Percentiles rank a stretch among this genome's conserved stretches.
Conservation (phyloP, 257 asterid genomes). For the Fraxinus cuspidata region DNA sequence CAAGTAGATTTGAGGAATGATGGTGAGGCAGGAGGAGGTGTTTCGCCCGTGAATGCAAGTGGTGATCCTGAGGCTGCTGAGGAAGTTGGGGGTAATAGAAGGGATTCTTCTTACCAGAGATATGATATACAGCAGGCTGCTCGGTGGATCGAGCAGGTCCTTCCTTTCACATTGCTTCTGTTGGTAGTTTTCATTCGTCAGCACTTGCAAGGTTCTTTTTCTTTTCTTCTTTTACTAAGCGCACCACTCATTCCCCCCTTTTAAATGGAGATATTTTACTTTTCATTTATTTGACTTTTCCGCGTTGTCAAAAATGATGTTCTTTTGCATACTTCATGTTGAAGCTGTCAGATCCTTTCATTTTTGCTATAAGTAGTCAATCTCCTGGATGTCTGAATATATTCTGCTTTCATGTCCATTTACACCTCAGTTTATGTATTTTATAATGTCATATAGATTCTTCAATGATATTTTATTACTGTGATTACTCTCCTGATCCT, state of each 20-base stretch:
- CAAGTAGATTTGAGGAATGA: slow-evolving; percentile 55
- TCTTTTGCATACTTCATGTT: not conserved
- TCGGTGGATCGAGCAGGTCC: slow-evolving; percentile 84
- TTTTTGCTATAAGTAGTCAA: not conserved
- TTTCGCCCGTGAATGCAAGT: slow-evolving; percentile 33
- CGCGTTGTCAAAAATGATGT: not conserved
- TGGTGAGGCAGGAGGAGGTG: slow-evolving; percentile 38
- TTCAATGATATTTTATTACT: not conserved
- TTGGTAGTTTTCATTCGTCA: slow-evolving; percentile 82
- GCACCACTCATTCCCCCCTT: not conserved
- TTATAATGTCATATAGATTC: not conserved
- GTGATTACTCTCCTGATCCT: not conserved
- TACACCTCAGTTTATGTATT: not conserved
- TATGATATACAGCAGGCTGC: slow-evolving; percentile 90
- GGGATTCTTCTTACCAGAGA: slow-evolving; percentile 82
- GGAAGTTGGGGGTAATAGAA: slow-evolving; percentile 46
- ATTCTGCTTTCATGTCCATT: not conserved
- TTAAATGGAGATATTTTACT: not conserved
- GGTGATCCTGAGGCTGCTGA: slow-evolving; percentile 45
- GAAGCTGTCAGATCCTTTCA: slow-evolving; percentile 17
- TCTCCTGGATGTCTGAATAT: not conserved
- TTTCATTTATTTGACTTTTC: slow-evolving; percentile 8
- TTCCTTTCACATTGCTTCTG: slow-evolving; percentile 79
- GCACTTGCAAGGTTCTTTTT: slow-evolving; percentile 68
- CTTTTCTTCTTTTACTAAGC: not conserved